Conservation (phyloP, 2,329 filamentous ascomycete species). For the Lecanicillium sp. region DNA sequence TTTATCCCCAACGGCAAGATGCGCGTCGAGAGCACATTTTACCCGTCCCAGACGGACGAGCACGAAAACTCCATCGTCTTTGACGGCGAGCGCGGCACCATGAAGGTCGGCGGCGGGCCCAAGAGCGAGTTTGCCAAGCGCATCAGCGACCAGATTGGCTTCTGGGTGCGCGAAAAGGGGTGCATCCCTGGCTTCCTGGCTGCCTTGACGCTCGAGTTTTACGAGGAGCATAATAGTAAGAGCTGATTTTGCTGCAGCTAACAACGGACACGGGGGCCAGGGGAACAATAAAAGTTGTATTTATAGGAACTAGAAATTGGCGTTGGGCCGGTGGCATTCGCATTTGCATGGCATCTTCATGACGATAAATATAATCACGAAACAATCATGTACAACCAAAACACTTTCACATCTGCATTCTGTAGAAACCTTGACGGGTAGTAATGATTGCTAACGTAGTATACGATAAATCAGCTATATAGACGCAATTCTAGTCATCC, state of each 20-base stretch:
- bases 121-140: conserved; percentile 77
- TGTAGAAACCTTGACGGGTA: too few species aligned
- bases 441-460: too few species aligned
- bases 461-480: too few species aligned
- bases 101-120: conserved; percentile 93
- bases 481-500: too few species aligned
- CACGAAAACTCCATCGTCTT: conserved; percentile 74
- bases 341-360: too few species aligned
- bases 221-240: conserved; percentile 53
- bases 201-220: conserved; percentile 87
- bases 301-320: too few species aligned
- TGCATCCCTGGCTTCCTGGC: conserved; percentile 92
- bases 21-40: conserved; percentile 80
- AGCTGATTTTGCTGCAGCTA: background rate
- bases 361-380: too few species aligned
- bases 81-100: conserved; percentile 88
- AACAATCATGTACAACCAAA: too few species aligned
- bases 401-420: too few species aligned
- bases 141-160: conserved; percentile 81
- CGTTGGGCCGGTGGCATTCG: too few species aligned
- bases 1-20: conserved; percentile 98
- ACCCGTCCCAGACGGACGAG: conserved; percentile 60
- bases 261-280: too few species aligned
- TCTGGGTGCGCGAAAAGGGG: conserved; percentile 91
- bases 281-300: too few species aligned